Evolutionary conservation across 2,329 filamentous ascomycete species (phyloP).

Genomic region (Ceratocystis diversiconidia): DNA sequence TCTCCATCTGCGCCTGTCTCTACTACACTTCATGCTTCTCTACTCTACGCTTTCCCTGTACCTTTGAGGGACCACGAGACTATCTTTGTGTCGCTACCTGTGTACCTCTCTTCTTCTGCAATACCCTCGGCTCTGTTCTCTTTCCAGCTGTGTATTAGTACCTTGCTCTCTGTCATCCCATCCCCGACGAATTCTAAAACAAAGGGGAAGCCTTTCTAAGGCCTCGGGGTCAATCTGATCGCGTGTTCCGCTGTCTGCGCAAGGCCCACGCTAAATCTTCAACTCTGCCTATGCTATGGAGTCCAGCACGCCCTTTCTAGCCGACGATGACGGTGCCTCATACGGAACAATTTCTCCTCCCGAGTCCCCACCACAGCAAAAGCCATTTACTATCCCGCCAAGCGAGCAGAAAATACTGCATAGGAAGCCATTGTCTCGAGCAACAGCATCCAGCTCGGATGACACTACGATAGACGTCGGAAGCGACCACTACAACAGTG

Average conservation of each 20-base stretch:
- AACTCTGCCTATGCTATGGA: slow-evolving; percentile 4
- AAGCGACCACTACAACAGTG: slow-evolving; percentile 22
- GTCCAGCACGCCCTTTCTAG: slow-evolving; percentile 13
- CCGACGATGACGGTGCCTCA: slow-evolving; percentile 11
- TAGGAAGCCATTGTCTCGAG: neutral
- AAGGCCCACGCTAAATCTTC: neutral
- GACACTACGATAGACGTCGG: slow-evolving; percentile 10
- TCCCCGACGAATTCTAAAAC: neutral
- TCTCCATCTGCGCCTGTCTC: neutral
- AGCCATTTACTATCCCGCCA: neutral
- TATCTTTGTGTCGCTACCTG: neutral
- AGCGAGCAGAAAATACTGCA: neutral
- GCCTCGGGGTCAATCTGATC: neutral
- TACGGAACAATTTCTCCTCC: slow-evolving; percentile 16
- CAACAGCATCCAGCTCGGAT: neutral
- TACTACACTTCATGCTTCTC: neutral
- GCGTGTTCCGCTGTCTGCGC: neutral
- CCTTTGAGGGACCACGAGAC: neutral
- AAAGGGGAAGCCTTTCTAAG: neutral
- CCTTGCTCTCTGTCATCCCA: slow-evolving; percentile 1
- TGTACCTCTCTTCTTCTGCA: slow-evolving; percentile 1
- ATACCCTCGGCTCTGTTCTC: neutral
- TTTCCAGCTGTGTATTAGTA: neutral
- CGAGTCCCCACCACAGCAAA: slow-evolving; percentile 13
- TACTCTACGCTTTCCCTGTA: neutral